Conservation (phyloP, 164 flowering plant species). For the Vitis cinerea region DNA sequence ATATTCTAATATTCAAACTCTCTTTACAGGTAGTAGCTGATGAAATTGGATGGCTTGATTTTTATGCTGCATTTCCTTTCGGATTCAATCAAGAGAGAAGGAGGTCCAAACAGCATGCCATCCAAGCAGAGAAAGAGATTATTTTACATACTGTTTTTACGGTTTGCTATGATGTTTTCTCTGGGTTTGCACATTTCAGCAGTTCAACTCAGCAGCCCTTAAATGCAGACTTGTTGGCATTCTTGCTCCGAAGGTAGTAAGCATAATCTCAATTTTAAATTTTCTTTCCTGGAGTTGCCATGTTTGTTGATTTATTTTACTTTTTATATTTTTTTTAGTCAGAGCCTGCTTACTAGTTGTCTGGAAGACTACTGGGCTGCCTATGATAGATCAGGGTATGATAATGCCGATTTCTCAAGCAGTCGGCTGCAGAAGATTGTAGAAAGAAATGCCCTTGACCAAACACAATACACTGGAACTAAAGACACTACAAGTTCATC, state of each 20-base stretch:
- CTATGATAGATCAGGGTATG: slow-evolving; percentile 52
- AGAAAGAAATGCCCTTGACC: slow-evolving; percentile 20
- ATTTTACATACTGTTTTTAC: slow-evolving; percentile 46
- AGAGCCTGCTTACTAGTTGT: slow-evolving; percentile 46
- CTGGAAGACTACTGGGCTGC: slow-evolving; percentile 64
- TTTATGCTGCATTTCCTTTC: slow-evolving; percentile 34
- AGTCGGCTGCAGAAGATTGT: slow-evolving; percentile 32
- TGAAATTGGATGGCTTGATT: slow-evolving; percentile 72
- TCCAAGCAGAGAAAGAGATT: slow-evolving; percentile 68
- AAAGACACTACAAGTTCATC: slow-evolving; percentile 12
- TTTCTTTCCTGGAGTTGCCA: neutral
- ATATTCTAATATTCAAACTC: neutral
- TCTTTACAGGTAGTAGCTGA: slow-evolving; percentile 53
- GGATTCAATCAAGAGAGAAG: slow-evolving; percentile 28
- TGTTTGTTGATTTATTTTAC: too few relatives aligned
- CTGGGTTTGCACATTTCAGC: slow-evolving; percentile 53
- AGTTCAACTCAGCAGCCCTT: slow-evolving; percentile 48
- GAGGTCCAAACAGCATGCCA: slow-evolving; percentile 42
- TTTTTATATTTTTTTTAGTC: slow-evolving; percentile 31
- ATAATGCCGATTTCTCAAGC: slow-evolving; percentile 17
- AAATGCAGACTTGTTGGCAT: slow-evolving; percentile 34
- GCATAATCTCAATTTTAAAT: neutral
- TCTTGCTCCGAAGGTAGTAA: slow-evolving; percentile 53
- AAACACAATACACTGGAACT: slow-evolving; percentile 10
- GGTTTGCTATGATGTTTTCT: slow-evolving; percentile 57